Percentiles rank a stretch among this genome's conserved stretches.
Conservation (phyloP, 78 protist genomes). For the Chrysochromulina tobinii region DNA sequence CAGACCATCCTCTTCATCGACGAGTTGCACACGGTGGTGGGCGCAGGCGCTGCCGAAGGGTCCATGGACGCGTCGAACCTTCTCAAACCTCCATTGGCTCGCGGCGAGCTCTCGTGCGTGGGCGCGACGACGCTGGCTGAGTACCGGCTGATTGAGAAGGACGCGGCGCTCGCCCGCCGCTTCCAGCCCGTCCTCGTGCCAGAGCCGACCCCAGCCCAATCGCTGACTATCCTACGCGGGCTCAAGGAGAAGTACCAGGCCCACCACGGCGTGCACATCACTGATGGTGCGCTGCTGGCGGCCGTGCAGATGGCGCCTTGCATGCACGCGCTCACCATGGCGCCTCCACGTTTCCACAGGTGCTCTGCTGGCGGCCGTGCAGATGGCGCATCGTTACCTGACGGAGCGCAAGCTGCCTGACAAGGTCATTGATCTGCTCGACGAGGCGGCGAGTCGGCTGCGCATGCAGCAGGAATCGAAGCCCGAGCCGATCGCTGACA, state of each 20-base stretch:
- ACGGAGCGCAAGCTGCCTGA: slow-evolving; percentile 95
- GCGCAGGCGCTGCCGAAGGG: slow-evolving; percentile 96
- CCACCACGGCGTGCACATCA: slow-evolving; percentile 30
- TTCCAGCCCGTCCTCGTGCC: slow-evolving; percentile 73
- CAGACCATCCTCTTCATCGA: slow-evolving; percentile 95
- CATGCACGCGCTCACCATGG: background rate
- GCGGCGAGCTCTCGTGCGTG: slow-evolving; percentile 97
- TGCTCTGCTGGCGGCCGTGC: slow-evolving; percentile 92
- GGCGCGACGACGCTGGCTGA: slow-evolving; percentile 99
- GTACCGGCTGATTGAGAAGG: slow-evolving; percentile 96
- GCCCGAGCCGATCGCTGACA: slow-evolving; percentile 20
- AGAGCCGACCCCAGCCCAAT: slow-evolving; percentile 93
- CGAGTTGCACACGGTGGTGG: slow-evolving; percentile 96
- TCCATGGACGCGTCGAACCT: slow-evolving; percentile 99
- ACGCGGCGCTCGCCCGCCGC: slow-evolving; percentile 97
- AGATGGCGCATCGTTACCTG: slow-evolving; percentile 89
- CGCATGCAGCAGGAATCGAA: slow-evolving; percentile 32
- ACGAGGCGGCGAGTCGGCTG: slow-evolving; percentile 16
- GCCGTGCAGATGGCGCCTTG: background rate
- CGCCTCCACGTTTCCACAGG: slow-evolving; percentile 45
- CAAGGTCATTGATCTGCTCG: slow-evolving; percentile 96
- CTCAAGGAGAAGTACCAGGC: slow-evolving; percentile 50
- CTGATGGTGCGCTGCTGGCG: slow-evolving; percentile 6
- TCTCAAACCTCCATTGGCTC: slow-evolving; percentile 95
- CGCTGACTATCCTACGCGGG: slow-evolving; percentile 96